A percentile compares a stretch with the other conserved stretches of the same genome.
phyloP scores from a whole-genome alignment of 2,329 filamentous ascomycete species.

The Fusarium anthophilum region DNA sequence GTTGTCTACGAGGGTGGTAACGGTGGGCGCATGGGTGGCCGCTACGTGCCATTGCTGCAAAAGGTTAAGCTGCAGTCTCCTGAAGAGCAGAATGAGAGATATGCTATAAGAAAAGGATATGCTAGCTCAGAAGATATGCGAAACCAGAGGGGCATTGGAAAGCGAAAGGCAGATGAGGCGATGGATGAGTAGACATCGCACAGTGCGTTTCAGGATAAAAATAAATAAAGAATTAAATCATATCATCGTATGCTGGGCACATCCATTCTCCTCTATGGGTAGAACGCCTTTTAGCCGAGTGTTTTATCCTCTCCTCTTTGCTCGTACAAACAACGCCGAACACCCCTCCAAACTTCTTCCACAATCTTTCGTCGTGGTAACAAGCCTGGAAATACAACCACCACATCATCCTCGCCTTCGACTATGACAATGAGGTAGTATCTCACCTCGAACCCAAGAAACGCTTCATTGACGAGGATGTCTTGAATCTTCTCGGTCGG shows the following conservation, averaged over 20 bases:
- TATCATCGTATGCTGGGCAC: not conserved
- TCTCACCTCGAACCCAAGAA: conserved; percentile 87
- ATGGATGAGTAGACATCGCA: conserved; percentile 35
- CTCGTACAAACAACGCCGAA: conserved; percentile 81
- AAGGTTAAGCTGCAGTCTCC: conserved; percentile 59
- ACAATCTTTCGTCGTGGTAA: conserved; percentile 79
- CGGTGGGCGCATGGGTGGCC: conserved; percentile 58
- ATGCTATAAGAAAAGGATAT: conserved; percentile 70
- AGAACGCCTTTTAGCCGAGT: conserved; percentile 20
- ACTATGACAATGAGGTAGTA: conserved; percentile 93
- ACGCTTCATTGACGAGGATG: conserved; percentile 94
- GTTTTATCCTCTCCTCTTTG: conserved; percentile 47
- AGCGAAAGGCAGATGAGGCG: conserved; percentile 42
- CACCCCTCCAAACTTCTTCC: conserved; percentile 90
- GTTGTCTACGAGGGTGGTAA: conserved; percentile 66
- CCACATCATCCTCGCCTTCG: conserved; percentile 84
- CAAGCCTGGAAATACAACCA: conserved; percentile 92
- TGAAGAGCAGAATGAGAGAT: conserved; percentile 67
- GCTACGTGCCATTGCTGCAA: conserved; percentile 65
- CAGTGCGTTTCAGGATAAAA: not conserved
- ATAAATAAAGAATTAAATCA: not conserved
- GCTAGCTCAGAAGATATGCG: conserved; percentile 60
- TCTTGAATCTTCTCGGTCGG: conserved; percentile 93
- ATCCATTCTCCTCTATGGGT: conserved; percentile 1
- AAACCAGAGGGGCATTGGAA: conserved; percentile 45